These are phyloP conservation scores for Fusarium agapanthi DNA, from an alignment of 2,329 filamentous ascomycete species.

Conservation along the genomic window DNA sequence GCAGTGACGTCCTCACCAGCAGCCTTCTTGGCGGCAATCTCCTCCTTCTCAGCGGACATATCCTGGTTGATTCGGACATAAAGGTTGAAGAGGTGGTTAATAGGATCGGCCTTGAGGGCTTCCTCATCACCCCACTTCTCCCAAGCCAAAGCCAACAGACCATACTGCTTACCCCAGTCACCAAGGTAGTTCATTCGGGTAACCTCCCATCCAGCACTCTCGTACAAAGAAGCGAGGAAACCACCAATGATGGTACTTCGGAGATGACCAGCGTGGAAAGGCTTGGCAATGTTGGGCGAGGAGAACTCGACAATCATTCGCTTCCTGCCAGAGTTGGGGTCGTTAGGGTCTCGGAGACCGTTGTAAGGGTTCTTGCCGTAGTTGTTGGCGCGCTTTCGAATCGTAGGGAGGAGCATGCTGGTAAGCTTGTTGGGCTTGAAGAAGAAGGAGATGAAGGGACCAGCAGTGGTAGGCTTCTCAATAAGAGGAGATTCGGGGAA, in stretches of 20 bases:
- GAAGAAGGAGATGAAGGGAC: slow-evolving; percentile 81
- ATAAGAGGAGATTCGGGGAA: slow-evolving; percentile 80
- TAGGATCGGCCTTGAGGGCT: slow-evolving; percentile 75
- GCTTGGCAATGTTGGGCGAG: slow-evolving; percentile 87
- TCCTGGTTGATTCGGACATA: slow-evolving; percentile 82
- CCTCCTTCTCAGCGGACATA: slow-evolving; percentile 71
- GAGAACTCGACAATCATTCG: slow-evolving; percentile 82
- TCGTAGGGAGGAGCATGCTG: slow-evolving; percentile 72
- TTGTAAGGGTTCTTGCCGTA: slow-evolving; percentile 64
- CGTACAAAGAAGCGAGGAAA: slow-evolving; percentile 77
- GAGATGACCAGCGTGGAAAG: slow-evolving; percentile 81
- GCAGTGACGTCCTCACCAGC: slow-evolving; percentile 59
- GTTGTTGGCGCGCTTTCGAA: slow-evolving; percentile 66
- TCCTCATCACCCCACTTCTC: slow-evolving; percentile 79
- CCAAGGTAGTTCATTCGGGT: slow-evolving; percentile 69
- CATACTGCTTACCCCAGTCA: slow-evolving; percentile 45
- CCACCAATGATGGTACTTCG: slow-evolving; percentile 83
- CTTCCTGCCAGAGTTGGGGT: slow-evolving; percentile 70
- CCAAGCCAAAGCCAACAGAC: slow-evolving; percentile 70
- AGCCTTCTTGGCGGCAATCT: slow-evolving; percentile 65
- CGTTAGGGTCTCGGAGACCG: slow-evolving; percentile 68
- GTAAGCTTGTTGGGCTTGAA: slow-evolving; percentile 76
- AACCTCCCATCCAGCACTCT: slow-evolving; percentile 77
- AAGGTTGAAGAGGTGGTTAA: slow-evolving; percentile 83
- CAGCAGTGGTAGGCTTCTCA: slow-evolving; percentile 72